Conservation (phyloP, 441 rosid species). For the Flueggea neowawraea region DNA sequence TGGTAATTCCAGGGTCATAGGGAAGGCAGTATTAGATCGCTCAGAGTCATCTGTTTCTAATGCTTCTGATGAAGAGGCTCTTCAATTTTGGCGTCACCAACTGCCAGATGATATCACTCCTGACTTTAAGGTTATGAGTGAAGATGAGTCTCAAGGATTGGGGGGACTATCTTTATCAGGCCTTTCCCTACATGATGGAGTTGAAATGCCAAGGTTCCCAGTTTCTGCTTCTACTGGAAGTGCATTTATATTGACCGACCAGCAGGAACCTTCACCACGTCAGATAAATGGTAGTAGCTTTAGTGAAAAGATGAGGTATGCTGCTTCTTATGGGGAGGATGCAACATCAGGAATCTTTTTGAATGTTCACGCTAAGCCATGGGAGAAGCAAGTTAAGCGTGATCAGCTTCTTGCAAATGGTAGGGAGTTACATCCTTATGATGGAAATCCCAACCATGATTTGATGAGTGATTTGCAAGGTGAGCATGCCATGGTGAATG, state of each 20-base stretch:
- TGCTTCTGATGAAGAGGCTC: slow-evolving; percentile 93
- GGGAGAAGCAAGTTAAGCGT: slow-evolving; percentile 72
- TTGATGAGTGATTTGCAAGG: slow-evolving; percentile 48
- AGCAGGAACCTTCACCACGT: slow-evolving; percentile 46
- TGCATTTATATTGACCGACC: slow-evolving; percentile 49
- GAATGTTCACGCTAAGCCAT: slow-evolving; percentile 54
- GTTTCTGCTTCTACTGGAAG: slow-evolving; percentile 44
- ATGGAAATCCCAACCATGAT: slow-evolving; percentile 49
- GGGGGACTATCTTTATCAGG: slow-evolving; percentile 65
- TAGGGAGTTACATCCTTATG: slow-evolving; percentile 44
- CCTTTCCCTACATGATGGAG: slow-evolving; percentile 61
- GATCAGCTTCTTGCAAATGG: slow-evolving; percentile 58
- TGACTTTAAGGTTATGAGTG: slow-evolving; percentile 74
- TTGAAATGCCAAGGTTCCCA: slow-evolving; percentile 46
- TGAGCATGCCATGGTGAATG: slow-evolving; percentile 51
- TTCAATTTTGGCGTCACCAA: slow-evolving; percentile 86
- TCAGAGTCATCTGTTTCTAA: slow-evolving; percentile 73
- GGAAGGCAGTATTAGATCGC: slow-evolving; percentile 67
- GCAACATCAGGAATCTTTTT: slow-evolving; percentile 39
- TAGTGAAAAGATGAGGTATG: slow-evolving; percentile 50
- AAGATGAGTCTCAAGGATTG: slow-evolving; percentile 63
- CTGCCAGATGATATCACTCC: slow-evolving; percentile 98
- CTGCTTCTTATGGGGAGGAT: slow-evolving; percentile 66
- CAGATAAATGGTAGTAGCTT: slow-evolving; percentile 52
- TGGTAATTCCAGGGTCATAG: slow-evolving; percentile 46